Evolutionary conservation across 495 filamentous ascomycete genomes (phyloP).

Genomic region (Aspergillus coremiiformis): DNA sequence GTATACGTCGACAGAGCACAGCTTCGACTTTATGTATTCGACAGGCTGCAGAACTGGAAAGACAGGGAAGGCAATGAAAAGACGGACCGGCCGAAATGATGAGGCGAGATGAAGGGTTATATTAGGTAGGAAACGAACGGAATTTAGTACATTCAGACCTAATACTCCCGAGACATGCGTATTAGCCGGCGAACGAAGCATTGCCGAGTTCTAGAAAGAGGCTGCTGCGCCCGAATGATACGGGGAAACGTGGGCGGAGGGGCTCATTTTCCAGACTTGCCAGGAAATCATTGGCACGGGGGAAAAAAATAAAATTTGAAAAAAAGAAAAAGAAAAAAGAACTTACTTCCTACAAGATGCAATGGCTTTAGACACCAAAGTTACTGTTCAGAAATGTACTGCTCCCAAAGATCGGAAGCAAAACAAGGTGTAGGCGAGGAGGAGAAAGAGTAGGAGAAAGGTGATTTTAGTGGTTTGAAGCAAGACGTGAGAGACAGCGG

Average conservation of each 20-base stretch:
- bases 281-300: conserved; percentile 3
- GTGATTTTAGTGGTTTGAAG: background rate
- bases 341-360: conserved; percentile 12
- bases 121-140: conserved; percentile 4
- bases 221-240: conserved; percentile 7
- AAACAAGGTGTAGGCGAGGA: background rate
- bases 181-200: conserved; percentile 10
- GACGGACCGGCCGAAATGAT: background rate
- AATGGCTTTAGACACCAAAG: conserved; percentile 3
- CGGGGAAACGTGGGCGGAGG: conserved; percentile 14
- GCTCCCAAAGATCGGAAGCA: background rate
- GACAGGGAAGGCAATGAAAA: background rate
- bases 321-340: too few relatives aligned
- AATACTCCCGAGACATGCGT: conserved; percentile 4
- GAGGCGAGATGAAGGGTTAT: conserved; percentile 6
- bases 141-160: conserved; percentile 12
- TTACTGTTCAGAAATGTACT: background rate
- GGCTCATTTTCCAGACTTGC: conserved; percentile 11
- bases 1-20: conserved; percentile 1
- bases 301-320: too few relatives aligned
- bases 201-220: conserved; percentile 1
- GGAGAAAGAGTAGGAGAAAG: background rate
- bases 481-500: background rate
- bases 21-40: background rate
- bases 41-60: background rate